Percentiles rank a stretch among this genome's conserved stretches.
phyloP scores from a whole-genome alignment of 352 stramenopile genomes.

The Globisporangium paroecandrum region DNA sequence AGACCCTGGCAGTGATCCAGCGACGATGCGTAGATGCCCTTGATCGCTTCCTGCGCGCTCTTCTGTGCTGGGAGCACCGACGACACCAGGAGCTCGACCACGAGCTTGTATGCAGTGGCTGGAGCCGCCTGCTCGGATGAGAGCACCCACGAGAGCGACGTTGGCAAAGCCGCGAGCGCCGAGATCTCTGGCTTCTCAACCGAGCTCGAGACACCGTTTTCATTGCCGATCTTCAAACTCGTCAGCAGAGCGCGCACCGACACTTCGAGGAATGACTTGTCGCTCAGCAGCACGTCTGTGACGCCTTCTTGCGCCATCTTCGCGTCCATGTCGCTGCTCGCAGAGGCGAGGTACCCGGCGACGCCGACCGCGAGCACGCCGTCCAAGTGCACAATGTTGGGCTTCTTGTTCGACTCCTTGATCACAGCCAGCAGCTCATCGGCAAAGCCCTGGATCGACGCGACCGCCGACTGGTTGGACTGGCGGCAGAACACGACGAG shows the following conservation, averaged over 20 bases:
- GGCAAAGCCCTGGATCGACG: conserved; percentile 31
- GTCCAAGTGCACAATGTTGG: conserved; percentile 67
- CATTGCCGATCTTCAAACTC: conserved; percentile 16
- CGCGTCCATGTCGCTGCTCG: conserved; percentile 57
- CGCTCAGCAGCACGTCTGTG: conserved; percentile 37
- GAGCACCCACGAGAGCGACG: conserved; percentile 64
- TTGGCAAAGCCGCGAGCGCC: conserved; percentile 44
- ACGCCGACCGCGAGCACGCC: conserved; percentile 67
- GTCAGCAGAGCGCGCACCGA: conserved; percentile 44
- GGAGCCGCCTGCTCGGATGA: conserved; percentile 54
- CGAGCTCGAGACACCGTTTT: conserved; percentile 18
- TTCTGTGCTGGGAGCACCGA: conserved; percentile 47
- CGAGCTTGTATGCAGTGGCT: conserved; percentile 44
- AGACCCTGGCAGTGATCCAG: conserved; percentile 54
- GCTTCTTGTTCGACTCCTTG: conserved; percentile 74
- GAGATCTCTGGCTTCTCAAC: conserved; percentile 56
- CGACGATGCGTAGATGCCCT: conserved; percentile 49
- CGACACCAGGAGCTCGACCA: conserved; percentile 60
- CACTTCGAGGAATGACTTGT: conserved; percentile 44
- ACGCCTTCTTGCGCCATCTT: conserved; percentile 51
- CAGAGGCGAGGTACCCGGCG: conserved; percentile 52
- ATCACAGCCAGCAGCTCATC: conserved; percentile 57
- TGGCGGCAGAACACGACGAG: conserved; percentile 45
- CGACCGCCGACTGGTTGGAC: conserved; percentile 24
- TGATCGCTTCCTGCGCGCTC: conserved; percentile 42